phyloP scores from a whole-genome alignment of 1,284 basidiomycete genomes.

The Gomphus sp. region DNA sequence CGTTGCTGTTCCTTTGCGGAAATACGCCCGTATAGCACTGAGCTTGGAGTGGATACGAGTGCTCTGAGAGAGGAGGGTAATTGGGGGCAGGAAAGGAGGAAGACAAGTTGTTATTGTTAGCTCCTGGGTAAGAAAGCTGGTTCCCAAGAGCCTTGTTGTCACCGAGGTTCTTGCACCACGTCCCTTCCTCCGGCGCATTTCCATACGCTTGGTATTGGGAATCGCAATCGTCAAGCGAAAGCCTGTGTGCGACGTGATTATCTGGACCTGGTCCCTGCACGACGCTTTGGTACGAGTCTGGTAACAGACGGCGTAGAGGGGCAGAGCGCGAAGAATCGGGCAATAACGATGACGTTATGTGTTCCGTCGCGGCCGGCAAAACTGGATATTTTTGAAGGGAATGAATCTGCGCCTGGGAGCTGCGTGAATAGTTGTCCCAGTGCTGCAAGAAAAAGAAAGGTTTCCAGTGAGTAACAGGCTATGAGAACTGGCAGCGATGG shows the following conservation, averaged over 20 bases:
- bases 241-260: not conserved
- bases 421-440: not conserved
- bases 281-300: not conserved
- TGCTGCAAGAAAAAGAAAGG: not conserved
- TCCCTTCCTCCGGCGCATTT: not conserved
- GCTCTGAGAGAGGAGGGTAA: not conserved
- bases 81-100: not conserved
- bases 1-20: not conserved
- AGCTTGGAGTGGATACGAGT: not conserved
- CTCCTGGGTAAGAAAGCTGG: not conserved
- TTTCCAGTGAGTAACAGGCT: not conserved
- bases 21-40: not conserved
- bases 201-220: not conserved
- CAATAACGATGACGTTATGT: not conserved
- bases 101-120: not conserved
- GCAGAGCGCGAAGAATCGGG: not conserved
- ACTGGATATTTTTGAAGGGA: not conserved
- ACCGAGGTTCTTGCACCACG: not conserved
- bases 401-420: not conserved
- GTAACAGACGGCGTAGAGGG: not conserved
- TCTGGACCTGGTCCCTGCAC: not conserved
- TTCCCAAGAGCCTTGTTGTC: not conserved
- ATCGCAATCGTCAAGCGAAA: not conserved
- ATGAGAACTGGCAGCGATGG: not conserved
- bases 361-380: not conserved